A percentile compares a stretch with the other conserved stretches of the same genome.
Evolutionary conservation across 805 yeast species (phyloP).

Genomic region (Starmerella asiatica): DNA sequence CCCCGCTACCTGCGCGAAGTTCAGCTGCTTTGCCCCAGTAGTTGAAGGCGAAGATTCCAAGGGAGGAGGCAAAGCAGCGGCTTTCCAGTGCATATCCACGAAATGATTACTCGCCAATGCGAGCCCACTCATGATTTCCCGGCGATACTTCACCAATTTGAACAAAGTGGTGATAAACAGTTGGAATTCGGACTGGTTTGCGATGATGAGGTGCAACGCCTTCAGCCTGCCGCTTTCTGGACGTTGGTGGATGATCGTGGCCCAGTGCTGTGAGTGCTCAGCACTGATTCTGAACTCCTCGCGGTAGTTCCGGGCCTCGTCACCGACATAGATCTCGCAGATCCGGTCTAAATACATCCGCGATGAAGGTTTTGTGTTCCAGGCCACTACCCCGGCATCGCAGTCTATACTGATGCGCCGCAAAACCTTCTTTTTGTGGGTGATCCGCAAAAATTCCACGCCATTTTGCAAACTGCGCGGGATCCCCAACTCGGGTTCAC

Average conservation of each 20-base stretch:
- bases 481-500: conserved; percentile 5
- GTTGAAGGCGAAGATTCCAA: not conserved
- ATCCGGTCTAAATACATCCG: conserved; percentile 47
- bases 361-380: conserved; percentile 40
- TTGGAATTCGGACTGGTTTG: conserved; percentile 38
- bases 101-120: conserved; percentile 51
- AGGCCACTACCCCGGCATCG: conserved; percentile 39
- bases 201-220: conserved; percentile 66
- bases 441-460: conserved; percentile 49
- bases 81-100: conserved; percentile 49
- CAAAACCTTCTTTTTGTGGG: conserved; percentile 54
- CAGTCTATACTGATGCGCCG: conserved; percentile 45
- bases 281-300: conserved; percentile 68
- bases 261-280: conserved; percentile 58
- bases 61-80: conserved; percentile 1
- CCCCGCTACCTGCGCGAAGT: conserved; percentile 54
- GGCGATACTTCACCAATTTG: conserved; percentile 42
- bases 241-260: conserved; percentile 58
- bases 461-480: conserved; percentile 31
- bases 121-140: conserved; percentile 48
- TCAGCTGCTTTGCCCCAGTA: conserved; percentile 20
- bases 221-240: conserved; percentile 50
- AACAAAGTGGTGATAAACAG: conserved; percentile 42
- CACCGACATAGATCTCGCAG: conserved; percentile 45
- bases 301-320: conserved; percentile 69